Evolutionary conservation across 78 protist species (phyloP).

Genomic region (Dictyostelium capitatum): DNA sequence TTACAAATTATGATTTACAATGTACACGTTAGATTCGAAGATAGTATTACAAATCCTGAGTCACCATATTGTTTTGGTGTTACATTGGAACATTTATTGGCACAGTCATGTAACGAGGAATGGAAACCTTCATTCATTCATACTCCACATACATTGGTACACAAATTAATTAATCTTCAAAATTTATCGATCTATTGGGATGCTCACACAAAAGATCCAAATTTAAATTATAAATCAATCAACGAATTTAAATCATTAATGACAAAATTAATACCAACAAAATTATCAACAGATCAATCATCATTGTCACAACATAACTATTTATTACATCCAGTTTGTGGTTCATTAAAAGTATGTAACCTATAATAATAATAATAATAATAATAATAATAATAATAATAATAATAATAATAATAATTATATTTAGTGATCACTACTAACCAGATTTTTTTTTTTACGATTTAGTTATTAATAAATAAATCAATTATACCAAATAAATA

Average conservation of each 20-base stretch:
- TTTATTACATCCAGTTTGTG: constrained; percentile 76
- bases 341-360: constrained; percentile 53
- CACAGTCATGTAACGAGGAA: constrained; percentile 70
- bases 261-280: constrained; percentile 28
- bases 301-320: constrained; percentile 32
- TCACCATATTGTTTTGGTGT: constrained; percentile 80
- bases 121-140: constrained; percentile 74
- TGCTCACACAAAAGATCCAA: background rate
- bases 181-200: constrained; percentile 78
- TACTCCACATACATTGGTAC: constrained; percentile 56
- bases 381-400: background rate
- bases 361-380: background rate
- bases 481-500: constrained; percentile 58
- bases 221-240: constrained; percentile 25
- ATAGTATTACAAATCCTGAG: constrained; percentile 45
- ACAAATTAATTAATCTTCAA: constrained; percentile 46
- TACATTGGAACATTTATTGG: constrained; percentile 76
- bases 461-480: constrained; percentile 56
- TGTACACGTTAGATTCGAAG: constrained; percentile 83
- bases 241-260: constrained; percentile 23
- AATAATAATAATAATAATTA: background rate
- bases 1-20: constrained; percentile 70
- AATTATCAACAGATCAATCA: background rate
- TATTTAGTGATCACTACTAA: too few species aligned
- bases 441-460: background rate